Conservation (phyloP, 192 early-diverging fungal genomes). For the Rhizoclosmatium globosum region DNA sequence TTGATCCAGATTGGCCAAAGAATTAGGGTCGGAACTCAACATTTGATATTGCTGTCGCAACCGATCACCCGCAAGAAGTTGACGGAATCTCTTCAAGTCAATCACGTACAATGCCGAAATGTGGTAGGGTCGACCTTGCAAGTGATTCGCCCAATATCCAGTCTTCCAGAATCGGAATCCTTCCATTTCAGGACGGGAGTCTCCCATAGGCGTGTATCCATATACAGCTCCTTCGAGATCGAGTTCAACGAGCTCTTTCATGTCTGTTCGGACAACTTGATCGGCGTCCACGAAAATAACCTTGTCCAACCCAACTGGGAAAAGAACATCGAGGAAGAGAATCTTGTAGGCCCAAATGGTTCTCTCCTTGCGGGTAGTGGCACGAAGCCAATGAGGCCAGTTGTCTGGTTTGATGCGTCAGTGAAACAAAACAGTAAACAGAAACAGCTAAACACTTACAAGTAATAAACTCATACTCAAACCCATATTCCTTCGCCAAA, state of each 20-base stretch:
- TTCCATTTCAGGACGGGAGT: conserved; percentile 92
- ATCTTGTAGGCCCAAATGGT: conserved; percentile 99
- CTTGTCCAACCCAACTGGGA: conserved; percentile 90
- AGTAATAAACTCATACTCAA: conserved; percentile 95
- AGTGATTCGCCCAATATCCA: conserved; percentile 94
- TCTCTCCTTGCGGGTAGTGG: conserved; percentile 93
- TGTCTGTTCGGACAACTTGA: conserved; percentile 95
- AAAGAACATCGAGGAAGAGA: conserved; percentile 96
- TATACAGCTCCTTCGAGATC: conserved; percentile 95
- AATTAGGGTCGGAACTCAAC: conserved; percentile 85
- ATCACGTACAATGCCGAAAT: conserved; percentile 95
- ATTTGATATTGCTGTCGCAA: conserved; percentile 93
- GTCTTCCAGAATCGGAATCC: conserved; percentile 97
- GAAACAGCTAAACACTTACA: conserved; percentile 50
- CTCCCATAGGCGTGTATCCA: conserved; percentile 96
- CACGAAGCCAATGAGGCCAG: conserved; percentile 96
- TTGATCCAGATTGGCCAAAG: conserved; percentile 96
- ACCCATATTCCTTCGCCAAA: conserved; percentile 84
- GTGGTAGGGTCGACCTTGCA: conserved; percentile 92
- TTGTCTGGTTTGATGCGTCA: conserved; percentile 63
- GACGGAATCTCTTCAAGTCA: conserved; percentile 91
- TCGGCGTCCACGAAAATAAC: conserved; percentile 99
- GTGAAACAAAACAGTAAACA: background rate
- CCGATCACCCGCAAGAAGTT: conserved; percentile 92
- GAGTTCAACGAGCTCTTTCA: conserved; percentile 91